A percentile compares a stretch with the other conserved stretches of the same genome.
phyloP scores from a whole-genome alignment of 768 basidiomycete species.

The Lepiota brunneoincarnata region DNA sequence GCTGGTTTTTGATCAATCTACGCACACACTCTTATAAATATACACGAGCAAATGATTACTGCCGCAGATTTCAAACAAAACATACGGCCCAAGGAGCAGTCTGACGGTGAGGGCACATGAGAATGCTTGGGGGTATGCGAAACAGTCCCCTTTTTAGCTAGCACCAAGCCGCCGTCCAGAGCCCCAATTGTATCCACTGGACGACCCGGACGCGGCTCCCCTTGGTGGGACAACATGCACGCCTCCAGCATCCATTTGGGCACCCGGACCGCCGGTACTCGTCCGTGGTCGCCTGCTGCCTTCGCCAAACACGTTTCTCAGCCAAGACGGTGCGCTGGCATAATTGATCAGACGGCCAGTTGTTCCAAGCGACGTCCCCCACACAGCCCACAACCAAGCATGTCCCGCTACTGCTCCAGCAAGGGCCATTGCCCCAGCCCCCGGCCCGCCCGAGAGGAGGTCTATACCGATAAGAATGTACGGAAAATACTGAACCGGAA shows the following conservation, averaged over 20 bases:
- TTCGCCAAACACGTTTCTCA: conserved; percentile 49
- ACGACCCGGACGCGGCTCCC: conserved; percentile 17
- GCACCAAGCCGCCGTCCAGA: conserved; percentile 42
- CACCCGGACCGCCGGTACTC: conserved; percentile 25
- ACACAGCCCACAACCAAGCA: conserved; percentile 76
- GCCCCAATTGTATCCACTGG: conserved; percentile 46
- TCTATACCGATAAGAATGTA: conserved; percentile 75
- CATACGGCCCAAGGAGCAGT: background rate
- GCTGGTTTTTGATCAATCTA: no score
- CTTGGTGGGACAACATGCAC: conserved; percentile 62
- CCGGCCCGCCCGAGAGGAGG: conserved; percentile 57
- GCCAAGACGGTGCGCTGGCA: conserved; percentile 59
- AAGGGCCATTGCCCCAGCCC: conserved; percentile 51
- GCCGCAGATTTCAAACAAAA: background rate
- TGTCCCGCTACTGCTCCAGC: conserved; percentile 79
- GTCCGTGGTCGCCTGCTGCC: conserved; percentile 22
- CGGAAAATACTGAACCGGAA: conserved; percentile 73
- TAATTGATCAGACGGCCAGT: conserved; percentile 36
- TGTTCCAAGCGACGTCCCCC: conserved; percentile 39
- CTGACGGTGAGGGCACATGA: background rate
- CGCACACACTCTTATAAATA: no score
- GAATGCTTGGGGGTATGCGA: background rate
- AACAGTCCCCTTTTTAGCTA: background rate
- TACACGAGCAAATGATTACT: no score
- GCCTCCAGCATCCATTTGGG: conserved; percentile 40